These are phyloP conservation scores for Themeda triandra DNA, from an alignment of 176 grass and related monocot genomes.

Conservation along the genomic window DNA sequence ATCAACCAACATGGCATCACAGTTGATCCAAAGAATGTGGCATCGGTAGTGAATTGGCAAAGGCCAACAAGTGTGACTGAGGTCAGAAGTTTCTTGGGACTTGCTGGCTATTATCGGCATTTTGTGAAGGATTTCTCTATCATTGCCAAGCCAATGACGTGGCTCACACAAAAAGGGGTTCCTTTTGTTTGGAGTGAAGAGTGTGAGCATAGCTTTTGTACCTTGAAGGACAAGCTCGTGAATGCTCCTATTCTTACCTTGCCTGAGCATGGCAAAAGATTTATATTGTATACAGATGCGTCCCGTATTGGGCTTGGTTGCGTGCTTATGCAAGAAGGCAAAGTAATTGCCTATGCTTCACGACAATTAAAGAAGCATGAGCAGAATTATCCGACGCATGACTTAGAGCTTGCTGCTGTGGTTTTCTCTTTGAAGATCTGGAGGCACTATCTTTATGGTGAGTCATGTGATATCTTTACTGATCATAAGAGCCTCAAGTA, in stretches of 20 bases:
- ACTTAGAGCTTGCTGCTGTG: not conserved
- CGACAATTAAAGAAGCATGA: not conserved
- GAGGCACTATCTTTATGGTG: not conserved
- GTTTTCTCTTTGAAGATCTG: not conserved
- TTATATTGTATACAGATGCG: not conserved
- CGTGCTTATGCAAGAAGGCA: not conserved
- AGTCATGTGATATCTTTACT: not conserved
- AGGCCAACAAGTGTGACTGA: too few relatives aligned
- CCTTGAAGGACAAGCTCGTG: not conserved
- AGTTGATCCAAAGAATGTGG: not conserved
- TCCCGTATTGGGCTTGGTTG: not conserved
- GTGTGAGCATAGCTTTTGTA: too few relatives aligned
- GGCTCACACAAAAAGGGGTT: too few relatives aligned
- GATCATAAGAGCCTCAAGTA: not conserved
- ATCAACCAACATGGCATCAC: not conserved
- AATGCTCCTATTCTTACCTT: not conserved
- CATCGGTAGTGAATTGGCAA: not conserved
- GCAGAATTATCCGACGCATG: not conserved
- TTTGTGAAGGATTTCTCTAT: too few relatives aligned
- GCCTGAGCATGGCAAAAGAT: not conserved
- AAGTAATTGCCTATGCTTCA: not conserved
- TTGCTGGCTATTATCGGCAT: too few relatives aligned
- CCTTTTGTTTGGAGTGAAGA: too few relatives aligned
- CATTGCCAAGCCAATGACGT: too few relatives aligned
- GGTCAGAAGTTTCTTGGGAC: too few relatives aligned